These are phyloP conservation scores for Epichloe coenophiala DNA, from an alignment of 2,329 filamentous ascomycete species.

Conservation along the genomic window DNA sequence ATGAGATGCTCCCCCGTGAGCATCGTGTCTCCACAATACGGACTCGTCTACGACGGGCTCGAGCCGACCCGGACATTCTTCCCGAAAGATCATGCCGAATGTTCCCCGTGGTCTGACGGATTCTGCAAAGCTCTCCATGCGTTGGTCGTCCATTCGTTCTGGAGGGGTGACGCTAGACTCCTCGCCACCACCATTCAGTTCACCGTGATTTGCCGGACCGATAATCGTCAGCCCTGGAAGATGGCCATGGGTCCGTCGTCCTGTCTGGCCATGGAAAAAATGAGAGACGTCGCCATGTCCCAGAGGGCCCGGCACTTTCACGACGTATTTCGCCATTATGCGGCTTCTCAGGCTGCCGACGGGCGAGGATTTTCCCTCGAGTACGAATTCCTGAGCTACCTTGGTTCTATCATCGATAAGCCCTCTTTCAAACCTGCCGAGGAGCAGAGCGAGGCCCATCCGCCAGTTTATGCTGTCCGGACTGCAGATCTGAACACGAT, in stretches of 20 bases:
- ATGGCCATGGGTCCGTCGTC: background rate
- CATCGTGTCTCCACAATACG: background rate
- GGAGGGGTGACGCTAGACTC: background rate
- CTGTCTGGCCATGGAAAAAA: background rate
- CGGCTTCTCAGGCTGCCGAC: background rate
- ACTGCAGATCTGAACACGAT: background rate
- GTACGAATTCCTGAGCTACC: background rate
- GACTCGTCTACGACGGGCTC: background rate
- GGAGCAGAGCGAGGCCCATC: background rate
- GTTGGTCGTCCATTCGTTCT: background rate
- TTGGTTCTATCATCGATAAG: background rate
- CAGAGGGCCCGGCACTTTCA: background rate
- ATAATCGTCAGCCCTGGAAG: slow-evolving; percentile 1
- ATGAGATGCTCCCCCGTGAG: background rate
- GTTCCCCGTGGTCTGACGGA: background rate
- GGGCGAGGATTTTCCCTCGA: background rate
- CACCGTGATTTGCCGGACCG: background rate
- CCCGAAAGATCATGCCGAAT: background rate
- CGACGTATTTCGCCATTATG: background rate
- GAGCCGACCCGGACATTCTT: background rate
- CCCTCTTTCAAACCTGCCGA: background rate
- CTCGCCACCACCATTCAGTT: slow-evolving; percentile 1
- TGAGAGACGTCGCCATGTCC: background rate
- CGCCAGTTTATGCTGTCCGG: background rate
- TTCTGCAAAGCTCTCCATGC: background rate